Evolutionary conservation across 2,329 filamentous ascomycete species (phyloP), one percentile per base, ranked within the genome.

Genomic region (Aspergillus quadrilineatus): DNA sequence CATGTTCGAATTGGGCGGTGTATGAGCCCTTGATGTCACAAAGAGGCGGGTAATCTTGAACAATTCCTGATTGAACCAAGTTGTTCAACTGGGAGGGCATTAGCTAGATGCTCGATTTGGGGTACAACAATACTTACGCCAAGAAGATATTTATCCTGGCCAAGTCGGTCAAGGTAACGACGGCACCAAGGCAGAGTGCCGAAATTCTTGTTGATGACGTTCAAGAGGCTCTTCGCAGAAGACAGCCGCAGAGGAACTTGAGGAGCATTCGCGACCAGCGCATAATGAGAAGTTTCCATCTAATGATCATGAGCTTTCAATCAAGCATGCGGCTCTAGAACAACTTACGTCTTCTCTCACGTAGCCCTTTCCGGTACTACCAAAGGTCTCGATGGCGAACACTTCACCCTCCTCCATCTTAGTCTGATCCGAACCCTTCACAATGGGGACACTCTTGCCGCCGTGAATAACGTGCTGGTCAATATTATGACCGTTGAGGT

Each of bases 371-470:
- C 92, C 93, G 22, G 92, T 97, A 72, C 89, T 94, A 59, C 92
- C 93, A 73, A 97, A 97, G 0, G 92, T 97, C 79, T 97, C 92
- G 66, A 97, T 96, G 62, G 92, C 92, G 73, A 95, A 97, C 15
- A 92, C 87, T 70, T 97, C 92, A 42, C 92, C 92, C 76, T 97
- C 93, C 77, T 97, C 92, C 93, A 97, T 97, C 82, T 96, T 96
- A 51, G 91, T 95, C 72, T 88, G 86, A 69, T 96, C 90, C 60
- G 85, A 84, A 60, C 86, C 88, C 80, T 96, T 96, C 62, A 97
- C 91, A 67, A 97, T 96, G 0, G 92, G 93, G 50, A 97, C 90
- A 63, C 89, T 92, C 82, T 97, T 97, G 52, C 74, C 89, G 56
- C 92, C 92, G 77, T 97, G 92, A 66, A 97, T 97, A 72, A 86